Percentiles rank a stretch among this genome's conserved stretches.
These are phyloP conservation scores for Nothophaeocryptopus gaeumannii DNA, from an alignment of 2,329 filamentous ascomycete genomes.

Conservation along the genomic window DNA sequence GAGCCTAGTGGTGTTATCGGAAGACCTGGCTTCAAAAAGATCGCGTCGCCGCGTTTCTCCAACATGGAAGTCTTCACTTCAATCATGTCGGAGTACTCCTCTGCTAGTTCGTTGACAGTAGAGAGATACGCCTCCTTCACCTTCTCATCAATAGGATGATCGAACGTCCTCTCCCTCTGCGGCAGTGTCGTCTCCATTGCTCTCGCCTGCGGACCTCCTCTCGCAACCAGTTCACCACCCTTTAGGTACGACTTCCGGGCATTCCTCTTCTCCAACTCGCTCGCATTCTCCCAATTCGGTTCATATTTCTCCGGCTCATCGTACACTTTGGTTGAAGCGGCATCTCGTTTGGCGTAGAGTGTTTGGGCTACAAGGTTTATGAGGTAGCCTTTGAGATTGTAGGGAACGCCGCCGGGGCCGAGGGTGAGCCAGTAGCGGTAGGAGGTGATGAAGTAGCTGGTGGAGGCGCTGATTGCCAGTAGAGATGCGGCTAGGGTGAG, in stretches of 20 bases:
- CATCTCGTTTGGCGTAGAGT: slow-evolving; percentile 6
- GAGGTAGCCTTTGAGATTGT: slow-evolving; percentile 9
- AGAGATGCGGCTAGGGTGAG: no score
- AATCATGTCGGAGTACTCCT: neutral
- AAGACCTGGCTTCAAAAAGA: slow-evolving; percentile 6
- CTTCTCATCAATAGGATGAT: slow-evolving; percentile 1
- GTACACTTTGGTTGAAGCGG: slow-evolving; percentile 6
- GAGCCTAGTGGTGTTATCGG: slow-evolving; percentile 1
- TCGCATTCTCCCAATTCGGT: slow-evolving; percentile 4
- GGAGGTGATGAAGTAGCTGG: neutral
- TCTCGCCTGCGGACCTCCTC: slow-evolving; percentile 1
- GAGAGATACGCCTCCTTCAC: slow-evolving; percentile 3
- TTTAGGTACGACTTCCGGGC: slow-evolving; percentile 3
- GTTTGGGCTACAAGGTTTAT: slow-evolving; percentile 1
- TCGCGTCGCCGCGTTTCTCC: slow-evolving; percentile 12
- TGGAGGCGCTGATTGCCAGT: no score
- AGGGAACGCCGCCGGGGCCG: slow-evolving; percentile 9
- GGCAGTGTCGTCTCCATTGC: slow-evolving; percentile 8
- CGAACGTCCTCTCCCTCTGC: slow-evolving; percentile 7
- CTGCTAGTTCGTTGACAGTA: slow-evolving; percentile 6
- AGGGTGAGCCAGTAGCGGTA: slow-evolving; percentile 12
- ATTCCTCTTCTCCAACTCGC: slow-evolving; percentile 1
- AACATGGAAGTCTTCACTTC: slow-evolving; percentile 13
- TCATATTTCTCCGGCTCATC: slow-evolving; percentile 1
- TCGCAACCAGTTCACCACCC: neutral